Base-by-base conservation (phyloP, 345 rosid genomes). In the Trapa bicornis region DNA sequence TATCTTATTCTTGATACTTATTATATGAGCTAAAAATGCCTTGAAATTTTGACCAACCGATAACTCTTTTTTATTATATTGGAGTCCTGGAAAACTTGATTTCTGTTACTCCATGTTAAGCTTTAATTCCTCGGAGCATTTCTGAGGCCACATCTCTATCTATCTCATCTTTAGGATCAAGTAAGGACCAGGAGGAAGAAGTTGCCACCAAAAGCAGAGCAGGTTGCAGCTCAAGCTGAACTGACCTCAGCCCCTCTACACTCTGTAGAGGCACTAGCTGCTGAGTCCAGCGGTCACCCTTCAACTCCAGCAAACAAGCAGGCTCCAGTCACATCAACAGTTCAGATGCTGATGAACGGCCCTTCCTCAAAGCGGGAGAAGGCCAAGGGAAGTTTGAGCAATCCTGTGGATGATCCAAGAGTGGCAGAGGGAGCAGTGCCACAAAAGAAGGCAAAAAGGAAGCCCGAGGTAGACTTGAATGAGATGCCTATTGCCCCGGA, bases 361-460 rank as follows among this genome's bases (percentile, higher is more conserved):
- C 78, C 77, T 36, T 69, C 80, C 53, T 12, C 62, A 63, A 89
- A 88, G 71, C 83, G 75, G 53, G 93, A 83, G 61, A 85, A 84
- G 75, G 67, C 71, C 72, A 85, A 81, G 76, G 86, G 81, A 53
- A 66, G 70, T 68, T 72, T 77, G 61, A 73, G 81, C 79, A 73
- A 58, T 72, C 72, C 83, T 62, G 43, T 66, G 64, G 86, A 80
- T 3, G 89, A 84, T n/a, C 65, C 72, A 13, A 89, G 84, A 79
- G 37, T 70, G 41, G 77, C 45, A 15, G 87, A 84, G 22, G 83
- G 72, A 36, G 65, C 73, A 35, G 10, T 65, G 60, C 47, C 67
- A 7, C 83, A 84, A 83, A 84, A 86, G 65, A 86, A 77, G 78
- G 75, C 60, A 10, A 88, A 82, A 77, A 81, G 84, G 79, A 92